Evolutionary conservation across 345 rosid species (phyloP), one percentile per base, ranked within the genome.

Genomic region (Physaria fendleri): DNA sequence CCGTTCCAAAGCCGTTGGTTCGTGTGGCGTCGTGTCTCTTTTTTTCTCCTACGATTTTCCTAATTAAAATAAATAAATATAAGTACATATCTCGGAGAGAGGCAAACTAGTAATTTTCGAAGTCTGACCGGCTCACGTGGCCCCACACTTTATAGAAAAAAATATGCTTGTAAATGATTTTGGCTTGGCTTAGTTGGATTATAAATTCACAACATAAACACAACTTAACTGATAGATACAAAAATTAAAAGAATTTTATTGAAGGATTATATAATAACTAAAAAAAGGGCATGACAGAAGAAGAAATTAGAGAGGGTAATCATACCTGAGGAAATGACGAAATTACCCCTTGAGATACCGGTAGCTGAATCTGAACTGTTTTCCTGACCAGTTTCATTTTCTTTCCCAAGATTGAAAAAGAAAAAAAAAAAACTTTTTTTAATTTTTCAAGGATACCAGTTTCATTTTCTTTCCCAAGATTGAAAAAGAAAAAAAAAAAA

Each of bases 111-210:
- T 52, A 42, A 64, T n/a, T 53, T 33, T 43, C 9, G 9, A 0
- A 22, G 23, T 41, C 43, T 20, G 53, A 51, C 41, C 47, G 52
- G 51, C 18, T 56, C 34, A 66, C 64, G 29, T 47, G 57, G 68
- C 14, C 68, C 68, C 60, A 64, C 59, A 4, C n/a, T n/a, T n/a
- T n/a, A n/a, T n/a, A n/a, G n/a, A n/a, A n/a, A n/a, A n/a, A n/a
- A n/a, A n/a, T n/a, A n/a, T n/a, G n/a, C n/a, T n/a, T n/a, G n/a
- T n/a, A n/a, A n/a, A n/a, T n/a, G n/a, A n/a, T n/a, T n/a, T n/a
- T n/a, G n/a, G n/a, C n/a, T n/a, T n/a, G n/a, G n/a, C 5, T 25
- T 18, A 47, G n/a, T n/a, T n/a, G 50, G 49, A 3, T 9, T 2
- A n/a, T n/a, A n/a, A n/a, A n/a, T n/a, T n/a, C n/a, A n/a, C n/a